These are phyloP conservation scores for Oenanthe sinensis DNA, from an alignment of 129 eudicot species.

Conservation along the genomic window DNA sequence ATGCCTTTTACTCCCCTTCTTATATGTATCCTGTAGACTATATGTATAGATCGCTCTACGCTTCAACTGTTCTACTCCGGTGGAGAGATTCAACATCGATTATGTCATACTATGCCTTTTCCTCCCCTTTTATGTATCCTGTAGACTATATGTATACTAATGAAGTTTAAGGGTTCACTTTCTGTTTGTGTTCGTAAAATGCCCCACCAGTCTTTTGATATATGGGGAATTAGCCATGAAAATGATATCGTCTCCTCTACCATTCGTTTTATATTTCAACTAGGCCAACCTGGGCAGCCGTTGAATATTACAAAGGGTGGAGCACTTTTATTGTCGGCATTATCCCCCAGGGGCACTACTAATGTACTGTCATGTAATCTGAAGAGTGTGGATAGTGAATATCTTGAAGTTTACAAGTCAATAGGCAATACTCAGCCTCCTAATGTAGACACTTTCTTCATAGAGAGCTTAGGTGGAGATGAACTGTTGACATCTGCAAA, in stretches of 20 bases:
- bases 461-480: constrained; percentile 2
- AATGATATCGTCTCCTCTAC: not conserved
- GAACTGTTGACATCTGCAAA: not conserved
- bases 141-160: too few species aligned
- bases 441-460: not conserved
- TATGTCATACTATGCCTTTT: too few species aligned
- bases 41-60: too few species aligned
- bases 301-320: constrained; percentile 10
- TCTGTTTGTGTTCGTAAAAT: not conserved
- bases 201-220: not conserved
- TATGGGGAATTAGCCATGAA: not conserved
- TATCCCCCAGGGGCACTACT: not conserved
- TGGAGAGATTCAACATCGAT: too few species aligned
- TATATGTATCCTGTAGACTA: too few species aligned
- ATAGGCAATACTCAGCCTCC: not conserved
- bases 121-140: too few species aligned
- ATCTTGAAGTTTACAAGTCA: not conserved
- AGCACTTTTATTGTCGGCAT: not conserved
- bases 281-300: not conserved
- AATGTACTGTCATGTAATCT: not conserved
- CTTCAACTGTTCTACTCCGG: too few species aligned
- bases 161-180: not conserved
- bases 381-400: not conserved
- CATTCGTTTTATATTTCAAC: not conserved
- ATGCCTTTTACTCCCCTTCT: too few species aligned